Conservation (phyloP, 1,139 yeast species). For the Hyphopichia khmerensis region DNA sequence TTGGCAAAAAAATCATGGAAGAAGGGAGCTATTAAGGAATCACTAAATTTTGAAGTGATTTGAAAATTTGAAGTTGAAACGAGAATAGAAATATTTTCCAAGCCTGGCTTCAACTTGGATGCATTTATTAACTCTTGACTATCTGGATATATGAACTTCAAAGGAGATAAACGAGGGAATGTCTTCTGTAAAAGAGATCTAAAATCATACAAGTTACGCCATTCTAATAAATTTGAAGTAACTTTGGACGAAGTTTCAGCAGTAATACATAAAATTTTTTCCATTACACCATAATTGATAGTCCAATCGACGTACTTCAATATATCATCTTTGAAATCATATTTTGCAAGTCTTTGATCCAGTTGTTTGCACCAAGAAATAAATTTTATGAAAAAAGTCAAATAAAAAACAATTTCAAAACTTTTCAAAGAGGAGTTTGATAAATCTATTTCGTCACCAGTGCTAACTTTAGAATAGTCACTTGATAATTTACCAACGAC, state of each 20-base stretch:
- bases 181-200: conserved; percentile 67
- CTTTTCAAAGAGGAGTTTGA: conserved; percentile 55
- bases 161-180: conserved; percentile 54
- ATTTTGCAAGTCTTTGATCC: conserved; percentile 48
- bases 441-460: conserved; percentile 40
- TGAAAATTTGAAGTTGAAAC: conserved; percentile 19
- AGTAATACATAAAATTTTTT: conserved; percentile 66
- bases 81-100: conserved; percentile 23
- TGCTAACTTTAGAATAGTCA: conserved; percentile 21
- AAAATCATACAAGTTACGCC: conserved; percentile 58
- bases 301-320: conserved; percentile 38
- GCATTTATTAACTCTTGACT: conserved; percentile 22
- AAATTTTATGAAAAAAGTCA: conserved; percentile 63
- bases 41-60: conserved; percentile 24
- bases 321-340: conserved; percentile 48
- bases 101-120: conserved; percentile 20
- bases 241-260: conserved; percentile 57
- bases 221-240: conserved; percentile 32
- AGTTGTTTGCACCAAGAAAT: conserved; percentile 68
- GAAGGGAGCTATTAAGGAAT: conserved; percentile 36
- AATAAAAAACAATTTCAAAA: conserved; percentile 43
- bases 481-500: conserved; percentile 16
- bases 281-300: conserved; percentile 69
- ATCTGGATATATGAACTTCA: conserved; percentile 30
- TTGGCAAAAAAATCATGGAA: conserved; percentile 57